A percentile compares a stretch with the other conserved stretches of the same genome.
Evolutionary conservation across 768 basidiomycete species (phyloP).

Genomic region (Leccinellum luteum): DNA sequence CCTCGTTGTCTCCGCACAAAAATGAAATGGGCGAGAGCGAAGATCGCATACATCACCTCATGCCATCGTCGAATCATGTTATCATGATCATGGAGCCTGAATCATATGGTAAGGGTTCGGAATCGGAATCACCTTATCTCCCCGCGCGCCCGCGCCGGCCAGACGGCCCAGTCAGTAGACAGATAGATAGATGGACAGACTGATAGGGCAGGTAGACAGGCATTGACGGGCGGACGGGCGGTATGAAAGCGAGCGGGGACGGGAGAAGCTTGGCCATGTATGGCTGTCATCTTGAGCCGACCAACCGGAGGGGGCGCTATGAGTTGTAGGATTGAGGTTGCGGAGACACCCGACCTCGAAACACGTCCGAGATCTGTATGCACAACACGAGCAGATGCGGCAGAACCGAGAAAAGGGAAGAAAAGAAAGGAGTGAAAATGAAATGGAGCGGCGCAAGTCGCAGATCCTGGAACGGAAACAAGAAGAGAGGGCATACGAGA

Average conservation of each 20-base stretch:
- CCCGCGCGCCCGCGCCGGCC: slow-evolving; percentile 1
- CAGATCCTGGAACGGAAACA: not conserved
- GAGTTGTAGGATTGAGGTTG: not conserved
- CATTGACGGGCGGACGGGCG: not conserved
- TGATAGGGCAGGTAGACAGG: not conserved
- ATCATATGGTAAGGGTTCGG: slow-evolving; percentile 10
- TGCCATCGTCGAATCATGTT: not conserved
- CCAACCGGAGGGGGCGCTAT: not conserved
- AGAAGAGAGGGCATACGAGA: not conserved
- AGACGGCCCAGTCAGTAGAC: not conserved
- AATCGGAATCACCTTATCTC: slow-evolving; percentile 20
- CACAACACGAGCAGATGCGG: not conserved
- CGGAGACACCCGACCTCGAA: not conserved
- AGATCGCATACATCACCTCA: not conserved
- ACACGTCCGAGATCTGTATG: not conserved
- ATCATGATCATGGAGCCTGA: not conserved
- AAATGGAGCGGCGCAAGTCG: not conserved
- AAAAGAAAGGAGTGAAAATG: not conserved
- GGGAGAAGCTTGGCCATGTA: not conserved
- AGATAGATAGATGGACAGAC: not conserved
- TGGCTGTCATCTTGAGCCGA: not conserved
- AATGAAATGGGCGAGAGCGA: not conserved
- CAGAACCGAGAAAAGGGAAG: not conserved
- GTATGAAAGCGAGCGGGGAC: not conserved
- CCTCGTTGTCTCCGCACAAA: slow-evolving; percentile 16